Base-by-base conservation (phyloP, 371 early-diverging fungal species). In the Amoeboaphelidium protococcarum region DNA sequence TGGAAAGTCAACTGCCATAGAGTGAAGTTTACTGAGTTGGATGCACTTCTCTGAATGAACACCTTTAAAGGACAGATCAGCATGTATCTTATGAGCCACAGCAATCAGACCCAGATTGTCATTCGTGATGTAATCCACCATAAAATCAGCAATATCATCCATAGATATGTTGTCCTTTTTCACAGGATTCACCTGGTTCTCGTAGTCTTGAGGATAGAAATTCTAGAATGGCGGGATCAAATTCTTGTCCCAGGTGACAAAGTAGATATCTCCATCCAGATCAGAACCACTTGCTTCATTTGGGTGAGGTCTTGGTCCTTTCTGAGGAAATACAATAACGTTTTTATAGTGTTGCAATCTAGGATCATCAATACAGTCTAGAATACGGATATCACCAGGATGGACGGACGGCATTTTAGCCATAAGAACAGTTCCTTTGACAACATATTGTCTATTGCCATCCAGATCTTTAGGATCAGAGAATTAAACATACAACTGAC, bases 241-340 rank as follows among this genome's bases (percentile, higher is more conserved):
- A 2, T 55, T 50, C 1, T 59, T 52, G 49, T 82, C 80, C 80
- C 82, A 83, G 13, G 69, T 66, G 0, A 80, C 59, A 12, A 66
- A 68, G 45, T 66, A 73, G 23, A 74, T 72, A 61, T 88, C 89
- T 13, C 84, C 84, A 54, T 85, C 89, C 6, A 88, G 54, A 61
- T 88, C 89, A 0, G 78, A 78, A 20, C 85, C 85, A 40, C 75
- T 69, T 48, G 77, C 71, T 76, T 73, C 71, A 52, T 76, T 78
- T 0, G 82, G 76, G 13, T 80, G 55, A 41, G 76, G 76, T 21
- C 82, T 62, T 2, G 52, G 45, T 0, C 89, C 89, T 46, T 72
- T 63, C n/a, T 72, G 62, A 25, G 74, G 63, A 54, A 88, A 84
- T 0, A 81, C 84, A 12, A 88, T 59, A 6, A 80, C 80, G 53